Conservation (phyloP, 148 eudicot species). For the Fagopyrum tataricum region DNA sequence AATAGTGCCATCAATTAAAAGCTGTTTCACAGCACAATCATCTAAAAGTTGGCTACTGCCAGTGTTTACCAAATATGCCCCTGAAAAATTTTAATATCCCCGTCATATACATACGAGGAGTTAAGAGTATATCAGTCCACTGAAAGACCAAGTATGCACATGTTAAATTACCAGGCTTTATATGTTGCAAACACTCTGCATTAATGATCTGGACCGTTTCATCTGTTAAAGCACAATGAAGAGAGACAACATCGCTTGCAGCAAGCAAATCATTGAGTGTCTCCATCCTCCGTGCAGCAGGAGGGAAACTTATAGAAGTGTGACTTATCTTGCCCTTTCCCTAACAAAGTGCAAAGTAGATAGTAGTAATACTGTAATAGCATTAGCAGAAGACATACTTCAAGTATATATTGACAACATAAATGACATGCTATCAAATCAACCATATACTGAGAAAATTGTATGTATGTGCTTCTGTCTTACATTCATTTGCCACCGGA, state of each 20-base stretch:
- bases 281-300: constrained; percentile 98
- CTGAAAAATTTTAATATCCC: constrained; percentile 29
- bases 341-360: constrained; percentile 24
- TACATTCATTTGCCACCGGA: neutral
- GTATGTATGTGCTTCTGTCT: neutral
- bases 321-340: constrained; percentile 47
- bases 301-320: constrained; percentile 53
- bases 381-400: neutral
- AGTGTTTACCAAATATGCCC: constrained; percentile 90
- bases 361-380: neutral
- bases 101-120: neutral
- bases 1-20: constrained; percentile 84
- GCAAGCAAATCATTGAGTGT: constrained; percentile 96
- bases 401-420: neutral
- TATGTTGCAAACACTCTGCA: constrained; percentile 82
- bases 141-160: neutral
- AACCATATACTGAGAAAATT: neutral
- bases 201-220: constrained; percentile 88
- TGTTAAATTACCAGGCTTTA: constrained; percentile 67
- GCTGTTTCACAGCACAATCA: constrained; percentile 98
- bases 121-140: neutral
- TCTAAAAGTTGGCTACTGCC: constrained; percentile 98
- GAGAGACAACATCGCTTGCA: constrained; percentile 92
- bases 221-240: constrained; percentile 85
- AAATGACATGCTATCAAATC: neutral